Conservation (phyloP, 1,139 yeast genomes). For the Taphrina sp. region DNA sequence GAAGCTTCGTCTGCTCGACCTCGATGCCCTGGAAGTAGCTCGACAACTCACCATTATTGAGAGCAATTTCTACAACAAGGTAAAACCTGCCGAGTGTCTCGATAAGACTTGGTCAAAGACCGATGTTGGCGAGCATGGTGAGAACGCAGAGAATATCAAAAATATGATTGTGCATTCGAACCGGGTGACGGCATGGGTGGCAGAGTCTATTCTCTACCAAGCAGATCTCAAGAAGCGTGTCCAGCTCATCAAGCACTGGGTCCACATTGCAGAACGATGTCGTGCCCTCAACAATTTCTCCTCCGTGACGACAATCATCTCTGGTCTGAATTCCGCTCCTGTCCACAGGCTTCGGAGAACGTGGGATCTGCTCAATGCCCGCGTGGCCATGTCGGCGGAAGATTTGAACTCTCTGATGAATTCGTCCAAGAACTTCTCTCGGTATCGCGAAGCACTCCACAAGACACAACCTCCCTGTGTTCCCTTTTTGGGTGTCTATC, state of each 20-base stretch:
- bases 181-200: slow-evolving; percentile 77
- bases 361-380: slow-evolving; percentile 68
- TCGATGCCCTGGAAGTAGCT: slow-evolving; percentile 75
- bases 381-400: slow-evolving; percentile 55
- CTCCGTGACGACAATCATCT: slow-evolving; percentile 89
- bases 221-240: slow-evolving; percentile 68
- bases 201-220: slow-evolving; percentile 67
- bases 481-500: slow-evolving; percentile 88
- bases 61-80: slow-evolving; percentile 62
- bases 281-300: slow-evolving; percentile 77
- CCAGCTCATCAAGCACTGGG: slow-evolving; percentile 67
- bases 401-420: slow-evolving; percentile 84
- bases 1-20: slow-evolving; percentile 51
- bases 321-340: slow-evolving; percentile 85
- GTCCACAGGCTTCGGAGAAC: slow-evolving; percentile 81
- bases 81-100: slow-evolving; percentile 72
- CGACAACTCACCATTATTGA: slow-evolving; percentile 79
- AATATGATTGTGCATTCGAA: slow-evolving; percentile 37
- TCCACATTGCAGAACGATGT: slow-evolving; percentile 50
- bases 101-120: slow-evolving; percentile 57
- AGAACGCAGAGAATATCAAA: slow-evolving; percentile 42
- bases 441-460: slow-evolving; percentile 77
- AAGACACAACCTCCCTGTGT: slow-evolving; percentile 77
- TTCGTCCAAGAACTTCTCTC: slow-evolving; percentile 79
- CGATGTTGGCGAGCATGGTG: slow-evolving; percentile 55